A percentile compares a stretch with the other conserved stretches of the same genome.
Conservation (phyloP, 1,139 yeast genomes). For the Nadsonia starkeyi-henricii region DNA sequence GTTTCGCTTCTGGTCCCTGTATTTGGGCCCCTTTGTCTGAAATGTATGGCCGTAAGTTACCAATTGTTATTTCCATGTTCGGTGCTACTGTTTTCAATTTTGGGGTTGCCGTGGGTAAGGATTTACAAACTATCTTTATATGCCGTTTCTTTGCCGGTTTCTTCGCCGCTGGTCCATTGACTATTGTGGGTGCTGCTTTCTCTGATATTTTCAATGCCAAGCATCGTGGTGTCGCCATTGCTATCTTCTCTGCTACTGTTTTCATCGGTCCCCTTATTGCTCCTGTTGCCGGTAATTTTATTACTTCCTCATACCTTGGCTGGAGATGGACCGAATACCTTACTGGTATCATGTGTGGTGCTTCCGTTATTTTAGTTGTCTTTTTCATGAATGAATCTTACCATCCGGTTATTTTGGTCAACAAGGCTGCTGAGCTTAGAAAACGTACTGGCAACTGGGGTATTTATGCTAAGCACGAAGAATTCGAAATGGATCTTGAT, state of each 20-base stretch:
- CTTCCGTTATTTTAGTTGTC: conserved; percentile 22
- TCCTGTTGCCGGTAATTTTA: conserved; percentile 34
- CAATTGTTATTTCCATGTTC: conserved; percentile 39
- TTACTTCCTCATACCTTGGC: conserved; percentile 26
- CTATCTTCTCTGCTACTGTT: conserved; percentile 50
- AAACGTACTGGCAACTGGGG: conserved; percentile 55
- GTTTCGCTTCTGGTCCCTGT: conserved; percentile 74
- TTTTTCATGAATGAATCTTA: conserved; percentile 37
- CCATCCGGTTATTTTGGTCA: conserved; percentile 28
- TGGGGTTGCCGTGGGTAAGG: conserved; percentile 60
- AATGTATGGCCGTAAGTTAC: conserved; percentile 52
- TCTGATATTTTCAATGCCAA: conserved; percentile 56
- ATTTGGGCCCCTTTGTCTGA: conserved; percentile 75
- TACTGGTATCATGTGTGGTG: conserved; percentile 35
- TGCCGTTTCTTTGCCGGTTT: conserved; percentile 68
- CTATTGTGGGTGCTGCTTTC: conserved; percentile 72
- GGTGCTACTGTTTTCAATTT: conserved; percentile 48
- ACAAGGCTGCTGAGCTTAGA: conserved; percentile 35
- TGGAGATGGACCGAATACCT: conserved; percentile 52
- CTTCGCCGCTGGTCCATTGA: conserved; percentile 68
- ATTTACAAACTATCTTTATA: conserved; percentile 55
- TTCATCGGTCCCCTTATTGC: conserved; percentile 67
- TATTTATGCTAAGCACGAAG: conserved; percentile 73
- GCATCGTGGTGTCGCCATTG: conserved; percentile 54
- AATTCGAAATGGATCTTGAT: conserved; percentile 42